Evolutionary conservation across 2,329 filamentous ascomycete genomes (phyloP), one percentile per base, ranked within the genome.

Genomic region (Samsoniella hepiali): DNA sequence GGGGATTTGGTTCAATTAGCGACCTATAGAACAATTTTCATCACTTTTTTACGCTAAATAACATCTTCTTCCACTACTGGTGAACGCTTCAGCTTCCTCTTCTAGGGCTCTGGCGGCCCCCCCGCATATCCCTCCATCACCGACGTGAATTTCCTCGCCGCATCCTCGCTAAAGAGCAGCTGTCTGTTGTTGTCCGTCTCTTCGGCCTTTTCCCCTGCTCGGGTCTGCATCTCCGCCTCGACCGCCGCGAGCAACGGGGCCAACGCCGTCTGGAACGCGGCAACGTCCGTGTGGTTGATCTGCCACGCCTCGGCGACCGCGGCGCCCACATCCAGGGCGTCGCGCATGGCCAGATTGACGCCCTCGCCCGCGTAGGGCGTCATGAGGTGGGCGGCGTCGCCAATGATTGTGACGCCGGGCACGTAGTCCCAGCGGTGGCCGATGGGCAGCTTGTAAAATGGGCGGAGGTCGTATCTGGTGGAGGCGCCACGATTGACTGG

Each of bases 301-400:
- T 64, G 58, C 17, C 53, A 63, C 0, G 61, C 61, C 53, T 51
- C 45, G 1, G 54, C 17, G 17, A 78, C 72, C 17, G 73, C 73
- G 13, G 70, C 51, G 0, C 74, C 76, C 3, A 86, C 70, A 15
- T 79, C 71, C n/a, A 82, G 67, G 0, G 81, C 74, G 68, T 86
- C 83, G 42, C 73, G 70, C 78, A 86, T 80, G 0, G 78, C 82
- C 3, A 79, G 67, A 66, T 86, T 85, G 44, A 84, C 82, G 1
- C 83, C 83, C 56, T 83, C 82, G 3, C 84, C 83, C 0, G 78
- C 78, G 63, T 78, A 81, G 0, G 81, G 79, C 3, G 77, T 78
- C 77, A 83, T 82, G 13, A 84, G 67, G 69, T 86, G 83, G 8
- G 82, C 83, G 0, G 83, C 81, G 67, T 86, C 83, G 3, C 84